Conservation (phyloP, 2,329 filamentous ascomycete species). For the Alternaria sp. region DNA sequence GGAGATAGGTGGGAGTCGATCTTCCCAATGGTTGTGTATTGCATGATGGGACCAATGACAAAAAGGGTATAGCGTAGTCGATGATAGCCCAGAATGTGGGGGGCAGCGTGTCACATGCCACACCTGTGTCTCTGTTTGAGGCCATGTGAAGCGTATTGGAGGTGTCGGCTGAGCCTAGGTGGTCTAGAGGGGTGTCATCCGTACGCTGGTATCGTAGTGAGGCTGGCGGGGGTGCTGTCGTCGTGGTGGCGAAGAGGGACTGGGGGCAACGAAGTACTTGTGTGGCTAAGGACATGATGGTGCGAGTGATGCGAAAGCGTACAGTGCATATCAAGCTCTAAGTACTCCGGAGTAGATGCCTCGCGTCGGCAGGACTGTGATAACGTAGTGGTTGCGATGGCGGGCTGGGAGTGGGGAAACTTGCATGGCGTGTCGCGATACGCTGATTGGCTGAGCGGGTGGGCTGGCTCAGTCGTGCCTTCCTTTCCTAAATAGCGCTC, state of each 20-base stretch:
- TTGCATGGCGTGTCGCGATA: conserved; percentile 8
- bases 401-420: conserved; percentile 14
- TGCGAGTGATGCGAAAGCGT: not conserved
- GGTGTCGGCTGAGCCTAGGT: conserved; percentile 19
- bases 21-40: not conserved
- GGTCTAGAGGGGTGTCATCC: conserved; percentile 29
- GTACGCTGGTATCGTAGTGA: conserved; percentile 16
- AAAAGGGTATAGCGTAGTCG: conserved; percentile 11
- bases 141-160: conserved; percentile 18
- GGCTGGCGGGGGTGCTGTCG: not conserved
- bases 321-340: not conserved
- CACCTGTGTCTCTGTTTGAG: conserved; percentile 20
- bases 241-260: not conserved
- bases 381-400: conserved; percentile 9
- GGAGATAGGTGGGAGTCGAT: not conserved
- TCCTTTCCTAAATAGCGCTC: conserved; percentile 2
- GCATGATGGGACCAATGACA: conserved; percentile 6
- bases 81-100: conserved; percentile 22
- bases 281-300: not conserved
- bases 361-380: not conserved
- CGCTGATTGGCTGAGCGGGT: conserved; percentile 12
- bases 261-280: not conserved
- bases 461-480: not conserved
- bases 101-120: conserved; percentile 30
- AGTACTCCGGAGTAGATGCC: not conserved